Percentiles rank a stretch among this genome's conserved stretches.
These are phyloP conservation scores for Achlya hypogyna DNA, from an alignment of 352 stramenopile species.

Conservation along the genomic window DNA sequence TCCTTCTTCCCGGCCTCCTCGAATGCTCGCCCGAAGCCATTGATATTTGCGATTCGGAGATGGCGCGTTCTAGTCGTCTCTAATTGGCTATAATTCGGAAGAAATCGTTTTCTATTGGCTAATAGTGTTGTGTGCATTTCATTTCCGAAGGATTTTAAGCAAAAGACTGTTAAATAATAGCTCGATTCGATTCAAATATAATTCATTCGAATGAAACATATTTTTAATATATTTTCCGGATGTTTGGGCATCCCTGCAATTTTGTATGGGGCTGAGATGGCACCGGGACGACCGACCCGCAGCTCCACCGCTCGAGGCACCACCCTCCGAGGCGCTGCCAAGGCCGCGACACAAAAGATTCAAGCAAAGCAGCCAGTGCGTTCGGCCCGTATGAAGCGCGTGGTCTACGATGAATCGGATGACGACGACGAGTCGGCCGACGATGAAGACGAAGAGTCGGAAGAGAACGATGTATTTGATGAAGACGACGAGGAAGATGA, in stretches of 20 bases:
- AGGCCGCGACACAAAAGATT: slow-evolving; percentile 12
- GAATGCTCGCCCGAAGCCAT: no score
- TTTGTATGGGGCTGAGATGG: slow-evolving; percentile 5
- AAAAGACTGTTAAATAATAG: no score
- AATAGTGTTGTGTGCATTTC: no score
- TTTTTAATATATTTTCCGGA: no score
- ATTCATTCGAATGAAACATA: no score
- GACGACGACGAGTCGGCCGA: slow-evolving; percentile 9
- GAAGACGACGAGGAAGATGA: slow-evolving; percentile 12
- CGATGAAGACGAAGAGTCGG: slow-evolving; percentile 2
- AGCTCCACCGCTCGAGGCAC: neutral
- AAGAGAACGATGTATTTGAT: slow-evolving; percentile 3
- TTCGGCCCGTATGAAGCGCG: slow-evolving; percentile 16
- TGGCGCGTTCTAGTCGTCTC: no score
- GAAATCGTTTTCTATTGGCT: no score
- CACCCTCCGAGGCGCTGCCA: slow-evolving; percentile 8
- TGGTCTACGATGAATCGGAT: slow-evolving; percentile 20
- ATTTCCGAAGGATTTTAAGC: no score
- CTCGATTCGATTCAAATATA: no score
- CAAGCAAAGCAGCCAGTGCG: neutral
- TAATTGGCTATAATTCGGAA: no score
- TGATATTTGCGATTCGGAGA: no score
- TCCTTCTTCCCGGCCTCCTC: no score
- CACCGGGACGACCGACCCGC: slow-evolving; percentile 1
- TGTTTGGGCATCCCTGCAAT: neutral